phyloP scores from a whole-genome alignment of 768 basidiomycete species.

The Tylopilus plumbeoviolaceoides region DNA sequence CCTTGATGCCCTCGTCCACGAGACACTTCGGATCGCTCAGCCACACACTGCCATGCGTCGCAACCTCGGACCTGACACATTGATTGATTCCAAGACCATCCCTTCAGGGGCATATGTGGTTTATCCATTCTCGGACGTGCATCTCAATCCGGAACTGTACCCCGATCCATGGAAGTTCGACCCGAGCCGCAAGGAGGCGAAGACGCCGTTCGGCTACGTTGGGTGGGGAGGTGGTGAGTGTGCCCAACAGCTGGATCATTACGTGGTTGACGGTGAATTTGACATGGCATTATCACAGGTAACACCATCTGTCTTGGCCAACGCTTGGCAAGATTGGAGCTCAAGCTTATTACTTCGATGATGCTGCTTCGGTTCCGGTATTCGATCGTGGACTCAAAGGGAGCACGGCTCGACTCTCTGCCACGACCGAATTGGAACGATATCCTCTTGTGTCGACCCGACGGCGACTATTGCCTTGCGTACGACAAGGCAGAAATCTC shows the following conservation, averaged over 20 bases:
- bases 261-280: conserved; percentile 14
- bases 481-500: conserved; percentile 31
- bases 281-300: conserved; percentile 39
- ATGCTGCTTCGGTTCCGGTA: conserved; percentile 63
- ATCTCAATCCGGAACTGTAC: conserved; percentile 68
- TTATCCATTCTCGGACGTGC: conserved; percentile 78
- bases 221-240: conserved; percentile 79
- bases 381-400: conserved; percentile 50
- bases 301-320: conserved; percentile 69
- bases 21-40: conserved; percentile 75
- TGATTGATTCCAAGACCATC: conserved; percentile 65
- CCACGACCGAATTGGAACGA: conserved; percentile 81
- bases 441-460: conserved; percentile 61
- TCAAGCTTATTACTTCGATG: conserved; percentile 68
- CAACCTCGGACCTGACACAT: conserved; percentile 67
- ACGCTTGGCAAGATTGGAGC: conserved; percentile 67
- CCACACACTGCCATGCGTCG: conserved; percentile 79
- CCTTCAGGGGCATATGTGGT: conserved; percentile 73
- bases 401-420: conserved; percentile 38
- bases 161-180: conserved; percentile 77
- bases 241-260: conserved; percentile 14
- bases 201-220: conserved; percentile 56
- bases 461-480: conserved; percentile 49
- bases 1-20: conserved; percentile 68
- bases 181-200: conserved; percentile 49